These are phyloP conservation scores for Gypsophila paniculata DNA, from an alignment of 179 eudicot species.

Conservation along the genomic window DNA sequence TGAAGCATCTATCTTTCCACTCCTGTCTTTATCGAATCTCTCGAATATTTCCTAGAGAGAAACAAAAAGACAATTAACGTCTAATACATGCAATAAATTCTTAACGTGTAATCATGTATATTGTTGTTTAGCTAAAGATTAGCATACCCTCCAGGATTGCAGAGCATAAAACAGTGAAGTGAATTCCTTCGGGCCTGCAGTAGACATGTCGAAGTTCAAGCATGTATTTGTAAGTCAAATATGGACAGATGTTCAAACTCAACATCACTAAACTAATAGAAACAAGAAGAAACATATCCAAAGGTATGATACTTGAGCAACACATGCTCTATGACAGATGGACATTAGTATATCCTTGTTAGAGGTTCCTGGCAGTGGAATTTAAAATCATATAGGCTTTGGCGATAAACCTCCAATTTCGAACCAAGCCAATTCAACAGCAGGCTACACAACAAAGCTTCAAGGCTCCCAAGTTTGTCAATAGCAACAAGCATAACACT, in stretches of 20 bases:
- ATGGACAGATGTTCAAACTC: not conserved
- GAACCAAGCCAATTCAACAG: not conserved
- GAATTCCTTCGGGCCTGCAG: conserved; percentile 93
- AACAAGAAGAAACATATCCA: not conserved
- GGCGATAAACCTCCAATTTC: not conserved
- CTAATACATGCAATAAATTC: not conserved
- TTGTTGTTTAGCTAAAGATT: not conserved
- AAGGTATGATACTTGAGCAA: not conserved
- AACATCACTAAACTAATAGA: not conserved
- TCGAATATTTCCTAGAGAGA: conserved; percentile 64
- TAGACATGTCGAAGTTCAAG: conserved; percentile 12
- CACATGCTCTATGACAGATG: not conserved
- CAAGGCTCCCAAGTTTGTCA: no score
- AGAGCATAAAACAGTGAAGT: conserved; percentile 70
- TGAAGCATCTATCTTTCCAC: conserved; percentile 71
- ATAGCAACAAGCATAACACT: not conserved
- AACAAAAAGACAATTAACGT: not conserved
- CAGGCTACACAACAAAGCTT: no score
- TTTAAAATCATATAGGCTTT: not conserved
- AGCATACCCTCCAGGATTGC: conserved; percentile 91
- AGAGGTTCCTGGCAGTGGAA: not conserved
- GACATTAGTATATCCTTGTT: not conserved
- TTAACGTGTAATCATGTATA: not conserved
- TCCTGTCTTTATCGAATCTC: conserved; percentile 79
- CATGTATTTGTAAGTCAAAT: not conserved